Evolutionary conservation across 371 early-diverging fungal species (phyloP), one percentile per base, ranked within the genome.

Genomic region (Gilbertella persicaria): DNA sequence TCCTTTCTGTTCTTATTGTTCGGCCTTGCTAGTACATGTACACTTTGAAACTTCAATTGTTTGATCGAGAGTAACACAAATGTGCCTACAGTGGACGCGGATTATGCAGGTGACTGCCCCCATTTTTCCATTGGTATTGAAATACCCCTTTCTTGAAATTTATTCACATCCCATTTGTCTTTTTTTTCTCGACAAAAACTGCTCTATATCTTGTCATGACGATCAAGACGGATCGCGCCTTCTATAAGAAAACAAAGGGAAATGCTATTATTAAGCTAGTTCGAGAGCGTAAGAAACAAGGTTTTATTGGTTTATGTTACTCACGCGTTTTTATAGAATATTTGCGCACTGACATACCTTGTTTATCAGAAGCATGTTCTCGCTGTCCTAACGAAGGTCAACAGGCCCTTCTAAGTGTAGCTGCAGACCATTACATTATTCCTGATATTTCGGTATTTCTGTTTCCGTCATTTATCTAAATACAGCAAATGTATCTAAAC

Each of bases 281-380:
- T 29, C 62, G 80, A 64, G 84, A 84, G 69, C 79, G 84, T 80
- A 79, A 41, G 61, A 17, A 50, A 17, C 30, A 19, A 9, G 25
- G 20, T 40, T 20, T n/a, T 14, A 35, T 25, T 40, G 20, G 33
- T 20, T 14, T 19, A 40, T 19, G 38, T 4, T 25, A 46, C 16
- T 19, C 13, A 19, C 12, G 13, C 23, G 20, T 19, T 41, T 1
- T 23, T 19, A 16, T 26, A 84, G 84, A 78, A 38, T 88, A 88
- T 57, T 44, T 82, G 20, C 86, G 87, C 30, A 54, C 55, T 38
- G 87, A 87, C 54, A 81, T 88, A 23, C 82, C 89, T 12, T 88
- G 89, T 53, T 73, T 77, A 10, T 71, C 79, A 19, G 71, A 65
- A 26, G 50, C 58, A 12, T 86, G 87, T 55, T 54, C 42, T 16